Percentiles rank a stretch among this genome's conserved stretches.
These are phyloP conservation scores for Botrytis sinoallii DNA, from an alignment of 2,329 filamentous ascomycete genomes.

Conservation along the genomic window DNA sequence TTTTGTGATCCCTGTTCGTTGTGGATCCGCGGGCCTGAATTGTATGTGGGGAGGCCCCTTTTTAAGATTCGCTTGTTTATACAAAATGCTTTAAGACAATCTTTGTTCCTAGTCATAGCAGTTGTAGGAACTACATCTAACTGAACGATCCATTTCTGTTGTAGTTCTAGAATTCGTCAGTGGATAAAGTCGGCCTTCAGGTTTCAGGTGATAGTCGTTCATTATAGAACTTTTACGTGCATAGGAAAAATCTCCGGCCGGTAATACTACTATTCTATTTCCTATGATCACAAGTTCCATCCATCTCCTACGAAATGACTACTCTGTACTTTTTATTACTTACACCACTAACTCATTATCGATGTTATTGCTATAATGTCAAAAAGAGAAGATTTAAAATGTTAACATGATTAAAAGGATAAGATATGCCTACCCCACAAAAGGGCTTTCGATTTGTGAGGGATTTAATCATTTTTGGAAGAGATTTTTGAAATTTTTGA, in stretches of 20 bases:
- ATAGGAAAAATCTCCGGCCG: background rate
- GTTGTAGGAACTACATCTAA: background rate
- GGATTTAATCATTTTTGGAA: background rate
- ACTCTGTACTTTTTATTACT: background rate
- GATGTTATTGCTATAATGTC: background rate
- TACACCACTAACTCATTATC: background rate
- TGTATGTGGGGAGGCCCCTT: background rate
- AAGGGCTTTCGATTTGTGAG: background rate
- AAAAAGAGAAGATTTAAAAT: background rate
- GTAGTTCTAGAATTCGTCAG: background rate
- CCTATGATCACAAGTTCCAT: background rate
- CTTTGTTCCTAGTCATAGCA: background rate
- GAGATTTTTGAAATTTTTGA: background rate
- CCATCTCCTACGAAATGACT: background rate
- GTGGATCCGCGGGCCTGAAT: background rate
- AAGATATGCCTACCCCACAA: background rate
- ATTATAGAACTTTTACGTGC: background rate
- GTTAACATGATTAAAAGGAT: background rate
- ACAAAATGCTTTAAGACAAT: background rate
- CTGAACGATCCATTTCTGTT: background rate
- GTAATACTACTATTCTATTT: background rate
- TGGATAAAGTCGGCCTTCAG: background rate
- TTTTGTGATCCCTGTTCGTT: background rate
- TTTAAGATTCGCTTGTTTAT: slow-evolving; percentile 8
- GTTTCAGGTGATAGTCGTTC: background rate